Percentiles rank a stretch among this genome's conserved stretches.
These are phyloP conservation scores for Cronartium quercuum DNA, from an alignment of 1,284 basidiomycete genomes.

Conservation along the genomic window DNA sequence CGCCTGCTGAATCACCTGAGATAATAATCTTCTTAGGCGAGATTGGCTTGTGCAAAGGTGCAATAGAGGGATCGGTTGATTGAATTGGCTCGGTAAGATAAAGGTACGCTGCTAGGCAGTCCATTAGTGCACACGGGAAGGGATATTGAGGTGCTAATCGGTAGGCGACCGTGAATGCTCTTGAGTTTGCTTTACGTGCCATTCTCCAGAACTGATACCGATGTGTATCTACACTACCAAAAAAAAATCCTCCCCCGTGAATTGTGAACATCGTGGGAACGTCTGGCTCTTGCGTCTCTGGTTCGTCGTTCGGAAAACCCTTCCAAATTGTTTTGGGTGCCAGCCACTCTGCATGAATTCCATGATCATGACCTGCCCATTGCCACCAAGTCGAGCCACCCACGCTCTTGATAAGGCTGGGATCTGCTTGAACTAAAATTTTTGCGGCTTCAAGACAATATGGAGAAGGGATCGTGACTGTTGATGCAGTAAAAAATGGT, in stretches of 20 bases:
- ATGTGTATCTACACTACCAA: background rate
- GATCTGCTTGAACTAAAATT: background rate
- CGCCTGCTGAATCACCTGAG: conserved; percentile 90
- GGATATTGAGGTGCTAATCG: conserved; percentile 43
- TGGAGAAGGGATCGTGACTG: background rate
- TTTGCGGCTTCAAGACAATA: background rate
- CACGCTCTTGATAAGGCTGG: background rate
- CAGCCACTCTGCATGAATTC: background rate
- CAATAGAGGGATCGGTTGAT: background rate
- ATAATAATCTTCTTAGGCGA: conserved; percentile 75
- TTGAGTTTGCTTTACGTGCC: conserved; percentile 80
- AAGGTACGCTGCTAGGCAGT: conserved; percentile 72
- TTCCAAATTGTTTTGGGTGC: background rate
- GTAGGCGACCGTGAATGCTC: conserved; percentile 59
- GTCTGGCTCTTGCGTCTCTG: background rate
- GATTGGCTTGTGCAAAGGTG: conserved; percentile 64
- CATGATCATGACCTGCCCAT: background rate
- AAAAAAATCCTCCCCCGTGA: background rate
- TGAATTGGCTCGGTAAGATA: conserved; percentile 68
- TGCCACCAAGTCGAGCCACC: background rate
- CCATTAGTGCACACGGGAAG: conserved; percentile 48
- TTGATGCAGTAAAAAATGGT: background rate
- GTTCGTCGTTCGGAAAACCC: background rate
- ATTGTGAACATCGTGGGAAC: background rate
- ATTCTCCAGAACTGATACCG: conserved; percentile 74